Base-by-base conservation (phyloP, 2,329 filamentous ascomycete genomes). In the Aureobasidium pullulans region DNA sequence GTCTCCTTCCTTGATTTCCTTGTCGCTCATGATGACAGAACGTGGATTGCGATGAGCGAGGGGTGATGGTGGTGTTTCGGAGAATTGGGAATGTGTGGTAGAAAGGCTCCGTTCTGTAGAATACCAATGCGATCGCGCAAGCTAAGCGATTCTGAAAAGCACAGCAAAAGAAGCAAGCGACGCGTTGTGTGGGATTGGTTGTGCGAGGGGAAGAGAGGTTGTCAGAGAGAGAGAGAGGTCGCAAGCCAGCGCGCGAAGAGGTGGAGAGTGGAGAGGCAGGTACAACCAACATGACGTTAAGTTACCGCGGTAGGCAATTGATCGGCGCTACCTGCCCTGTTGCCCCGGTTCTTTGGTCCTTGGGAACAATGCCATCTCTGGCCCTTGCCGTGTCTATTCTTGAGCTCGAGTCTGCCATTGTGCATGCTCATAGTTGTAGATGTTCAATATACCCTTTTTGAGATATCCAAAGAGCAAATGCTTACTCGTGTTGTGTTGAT, bases 1-100 rank as follows among this genome's bases (percentile, higher is more conserved):
- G 65, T 79, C 77, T 62, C 79, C 79, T 68, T 79, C 75, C 69
- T 81, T 75, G 65, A 78, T 71, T 60, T 76, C 70, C 60, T 77
- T 73, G 66, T 73, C 73, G 61, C 76, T 69, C 78, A 80, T 79
- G 61, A 64, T 61, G 10, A 19, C n/a, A 31, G 19, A 31, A 19
- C 37, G 31, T 16, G 19, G 49, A 15, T 15, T 29, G 23, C 23
- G 23, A 40, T 36, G 34, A n/a, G n/a, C 6, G 44, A n/a, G 19
- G 43, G 40, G 54, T 49, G 47, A 58, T 16, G 37, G 34, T 13
- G 42, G 43, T 42, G n/a, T 44, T 40, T 32, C 23, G 34, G 16
- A 40, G 28, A 15, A 57, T 29, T 44, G 37, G 43, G 32, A 29
- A 43, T n/a, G 23, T 23, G 23, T 23, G 29, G 36, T 40, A 43